phyloP scores from a whole-genome alignment of 2,329 filamentous ascomycete genomes.

The Alternaria atra region DNA sequence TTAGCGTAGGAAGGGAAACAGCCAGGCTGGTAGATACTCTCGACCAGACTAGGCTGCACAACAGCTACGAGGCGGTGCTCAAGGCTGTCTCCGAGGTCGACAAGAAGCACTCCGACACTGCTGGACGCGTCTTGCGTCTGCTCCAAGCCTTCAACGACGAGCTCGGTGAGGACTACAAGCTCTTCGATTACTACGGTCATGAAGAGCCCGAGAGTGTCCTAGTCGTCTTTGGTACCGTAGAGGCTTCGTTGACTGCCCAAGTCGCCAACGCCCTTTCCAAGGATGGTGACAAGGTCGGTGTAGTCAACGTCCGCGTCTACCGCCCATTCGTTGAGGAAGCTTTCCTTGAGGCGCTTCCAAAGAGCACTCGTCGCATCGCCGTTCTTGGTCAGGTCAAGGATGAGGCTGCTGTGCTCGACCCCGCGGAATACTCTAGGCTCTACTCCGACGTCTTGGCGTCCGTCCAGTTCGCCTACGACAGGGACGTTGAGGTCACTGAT shows the following conservation, averaged over 20 bases:
- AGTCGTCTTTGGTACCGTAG: constrained; percentile 91
- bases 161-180: constrained; percentile 89
- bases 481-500: constrained; percentile 74
- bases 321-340: constrained; percentile 94
- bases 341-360: constrained; percentile 83
- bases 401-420: constrained; percentile 75
- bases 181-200: constrained; percentile 95
- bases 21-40: constrained; percentile 84
- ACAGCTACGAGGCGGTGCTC: constrained; percentile 72
- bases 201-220: constrained; percentile 80
- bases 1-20: constrained; percentile 83
- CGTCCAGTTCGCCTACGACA: constrained; percentile 71
- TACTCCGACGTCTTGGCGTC: constrained; percentile 92
- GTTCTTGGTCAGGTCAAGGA: constrained; percentile 90
- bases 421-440: constrained; percentile 80
- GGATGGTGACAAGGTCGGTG: constrained; percentile 80
- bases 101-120: constrained; percentile 74
- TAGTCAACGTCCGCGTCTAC: constrained; percentile 92
- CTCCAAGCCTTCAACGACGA: constrained; percentile 84
- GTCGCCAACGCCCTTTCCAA: constrained; percentile 76
- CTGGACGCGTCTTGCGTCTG: constrained; percentile 75
- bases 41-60: constrained; percentile 73
- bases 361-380: constrained; percentile 76
- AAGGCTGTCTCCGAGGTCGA: constrained; percentile 69
- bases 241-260: constrained; percentile 85